Evolutionary conservation across 352 stramenopile species (phyloP).

Genomic region (Aphanomyces cochlioides): DNA sequence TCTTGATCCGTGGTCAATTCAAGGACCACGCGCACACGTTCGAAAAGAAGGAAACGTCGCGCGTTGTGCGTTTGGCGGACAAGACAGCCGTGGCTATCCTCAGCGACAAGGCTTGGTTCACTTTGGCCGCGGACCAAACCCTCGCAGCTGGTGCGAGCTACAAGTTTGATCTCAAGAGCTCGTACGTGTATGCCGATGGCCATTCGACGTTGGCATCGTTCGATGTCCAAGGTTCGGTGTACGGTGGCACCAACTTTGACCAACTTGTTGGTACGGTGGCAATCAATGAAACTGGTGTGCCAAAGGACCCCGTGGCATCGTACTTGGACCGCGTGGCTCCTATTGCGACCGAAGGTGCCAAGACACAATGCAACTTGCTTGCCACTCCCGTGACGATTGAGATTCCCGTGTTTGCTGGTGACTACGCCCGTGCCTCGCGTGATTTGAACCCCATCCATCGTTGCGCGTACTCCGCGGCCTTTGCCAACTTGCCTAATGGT

Average conservation of each 20-base stretch:
- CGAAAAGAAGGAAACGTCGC: conserved; percentile 43
- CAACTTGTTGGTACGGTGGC: conserved; percentile 39
- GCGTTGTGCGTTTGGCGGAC: conserved; percentile 31
- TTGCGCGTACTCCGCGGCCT: conserved; percentile 63
- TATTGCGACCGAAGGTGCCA: background rate
- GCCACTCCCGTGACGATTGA: conserved; percentile 62
- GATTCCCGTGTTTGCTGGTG: conserved; percentile 56
- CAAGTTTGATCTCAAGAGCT: conserved; percentile 50
- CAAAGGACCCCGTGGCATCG: conserved; percentile 24
- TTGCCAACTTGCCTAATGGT: conserved; percentile 64
- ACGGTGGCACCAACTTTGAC: conserved; percentile 6
- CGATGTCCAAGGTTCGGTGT: conserved; percentile 37
- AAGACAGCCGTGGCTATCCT: conserved; percentile 42
- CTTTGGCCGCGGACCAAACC: conserved; percentile 25
- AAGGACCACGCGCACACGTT: conserved; percentile 75
- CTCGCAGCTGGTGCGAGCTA: conserved; percentile 49
- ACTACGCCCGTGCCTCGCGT: conserved; percentile 73
- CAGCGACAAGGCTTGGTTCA: conserved; percentile 64
- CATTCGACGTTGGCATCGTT: conserved; percentile 42
- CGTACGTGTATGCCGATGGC: conserved; percentile 50
- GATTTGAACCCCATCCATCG: conserved; percentile 87
- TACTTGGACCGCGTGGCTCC: conserved; percentile 22
- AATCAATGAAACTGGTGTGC: conserved; percentile 38
- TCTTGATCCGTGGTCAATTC: conserved; percentile 80
- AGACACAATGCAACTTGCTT: conserved; percentile 47